These are phyloP conservation scores for Blastomyces parvus DNA, from an alignment of 2,329 filamentous ascomycete species.

Conservation along the genomic window DNA sequence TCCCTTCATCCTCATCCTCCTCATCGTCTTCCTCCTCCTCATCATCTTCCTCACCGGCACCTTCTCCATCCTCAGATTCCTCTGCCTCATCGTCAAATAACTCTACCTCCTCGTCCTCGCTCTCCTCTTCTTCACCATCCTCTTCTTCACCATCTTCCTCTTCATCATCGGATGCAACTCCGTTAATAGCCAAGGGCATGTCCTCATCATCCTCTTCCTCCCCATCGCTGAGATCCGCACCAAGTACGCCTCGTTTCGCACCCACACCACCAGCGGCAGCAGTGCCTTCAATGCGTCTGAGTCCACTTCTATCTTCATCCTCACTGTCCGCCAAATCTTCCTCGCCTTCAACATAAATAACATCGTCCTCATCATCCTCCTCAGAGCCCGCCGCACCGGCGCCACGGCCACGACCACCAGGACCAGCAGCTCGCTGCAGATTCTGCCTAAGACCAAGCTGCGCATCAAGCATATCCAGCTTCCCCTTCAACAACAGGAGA, in stretches of 20 bases:
- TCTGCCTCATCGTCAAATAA: constrained; percentile 39
- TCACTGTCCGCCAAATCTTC: constrained; percentile 46
- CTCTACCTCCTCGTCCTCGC: constrained; percentile 36
- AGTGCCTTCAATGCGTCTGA: constrained; percentile 30
- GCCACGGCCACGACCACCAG: constrained; percentile 40
- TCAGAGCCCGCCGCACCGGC: constrained; percentile 30
- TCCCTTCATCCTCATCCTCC: constrained; percentile 56
- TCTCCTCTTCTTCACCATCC: constrained; percentile 35
- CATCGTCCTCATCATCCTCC: constrained; percentile 56
- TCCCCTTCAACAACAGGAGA: constrained; percentile 81
- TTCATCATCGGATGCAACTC: constrained; percentile 34
- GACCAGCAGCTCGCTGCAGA: constrained; percentile 46
- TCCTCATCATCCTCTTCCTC: constrained; percentile 53
- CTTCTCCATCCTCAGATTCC: constrained; percentile 34
- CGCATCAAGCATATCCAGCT: constrained; percentile 85
- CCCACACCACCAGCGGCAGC: constrained; percentile 17
- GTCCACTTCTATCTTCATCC: constrained; percentile 36
- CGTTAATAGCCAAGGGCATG: constrained; percentile 46
- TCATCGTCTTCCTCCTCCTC: constrained; percentile 51
- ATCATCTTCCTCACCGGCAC: constrained; percentile 41
- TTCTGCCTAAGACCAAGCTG: constrained; percentile 73
- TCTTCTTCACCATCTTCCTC: constrained; percentile 35
- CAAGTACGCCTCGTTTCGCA: neutral
- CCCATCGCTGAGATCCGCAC: constrained; percentile 35
- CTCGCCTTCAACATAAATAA: constrained; percentile 82